These are phyloP conservation scores for Pestalotiopsis sp. DNA, from an alignment of 2,329 filamentous ascomycete genomes.

Conservation along the genomic window DNA sequence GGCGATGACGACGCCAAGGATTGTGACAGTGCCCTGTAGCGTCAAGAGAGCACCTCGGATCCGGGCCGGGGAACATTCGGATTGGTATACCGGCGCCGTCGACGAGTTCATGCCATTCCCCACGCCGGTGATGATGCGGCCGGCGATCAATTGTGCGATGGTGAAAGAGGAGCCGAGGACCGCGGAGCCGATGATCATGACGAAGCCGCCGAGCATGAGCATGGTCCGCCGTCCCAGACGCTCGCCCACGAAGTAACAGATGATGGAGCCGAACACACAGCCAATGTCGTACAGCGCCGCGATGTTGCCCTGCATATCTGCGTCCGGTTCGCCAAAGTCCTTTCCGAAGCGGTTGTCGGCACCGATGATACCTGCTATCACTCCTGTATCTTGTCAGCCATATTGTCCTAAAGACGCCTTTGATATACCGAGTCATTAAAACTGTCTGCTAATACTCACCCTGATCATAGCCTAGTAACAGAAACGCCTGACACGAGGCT, in stretches of 20 bases:
- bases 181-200: conserved; percentile 46
- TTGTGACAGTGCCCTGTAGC: conserved; percentile 48
- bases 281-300: conserved; percentile 37
- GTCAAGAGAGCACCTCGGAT: conserved; percentile 53
- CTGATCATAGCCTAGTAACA: conserved; percentile 35
- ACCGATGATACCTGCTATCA: conserved; percentile 35
- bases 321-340: conserved; percentile 38
- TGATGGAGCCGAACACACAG: conserved; percentile 31
- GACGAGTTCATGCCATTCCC: conserved; percentile 41
- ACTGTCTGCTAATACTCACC: conserved; percentile 17
- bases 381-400: conserved; percentile 19
- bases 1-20: conserved; percentile 48
- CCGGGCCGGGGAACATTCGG: conserved; percentile 35
- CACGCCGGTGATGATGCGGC: conserved; percentile 47
- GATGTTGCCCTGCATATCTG: conserved; percentile 39
- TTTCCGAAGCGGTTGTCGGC: conserved; percentile 41
- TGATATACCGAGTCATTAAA: too few relatives aligned
- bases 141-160: conserved; percentile 45
- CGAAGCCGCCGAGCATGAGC: conserved; percentile 41
- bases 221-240: conserved; percentile 42
- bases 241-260: conserved; percentile 39
- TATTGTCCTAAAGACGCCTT: conserved; percentile 9
- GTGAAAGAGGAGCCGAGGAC: conserved; percentile 42
- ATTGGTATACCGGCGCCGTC: conserved; percentile 41
- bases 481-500: conserved; percentile 41